Percentiles rank a stretch among this genome's conserved stretches.
Conservation (phyloP, 345 rosid genomes). For the Euphorbia tirucalli region DNA sequence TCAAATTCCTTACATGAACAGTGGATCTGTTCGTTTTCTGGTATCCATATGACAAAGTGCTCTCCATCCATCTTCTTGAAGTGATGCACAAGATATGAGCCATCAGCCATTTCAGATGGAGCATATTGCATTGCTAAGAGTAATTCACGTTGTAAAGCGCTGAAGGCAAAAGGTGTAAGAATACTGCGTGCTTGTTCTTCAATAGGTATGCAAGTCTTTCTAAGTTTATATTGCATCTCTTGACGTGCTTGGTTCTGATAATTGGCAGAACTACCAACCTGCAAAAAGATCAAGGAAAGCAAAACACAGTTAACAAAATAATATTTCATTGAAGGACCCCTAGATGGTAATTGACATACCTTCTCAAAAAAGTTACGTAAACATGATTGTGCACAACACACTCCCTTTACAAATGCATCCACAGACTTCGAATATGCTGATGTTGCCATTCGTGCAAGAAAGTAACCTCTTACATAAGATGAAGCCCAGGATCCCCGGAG, state of each 20-base stretch:
- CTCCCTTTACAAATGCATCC: constrained; percentile 57
- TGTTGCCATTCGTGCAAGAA: constrained; percentile 68
- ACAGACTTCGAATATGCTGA: constrained; percentile 59
- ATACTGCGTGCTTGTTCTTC: constrained; percentile 77
- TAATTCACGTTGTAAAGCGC: constrained; percentile 64
- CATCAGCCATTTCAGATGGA: constrained; percentile 66
- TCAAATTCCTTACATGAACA: constrained; percentile 96
- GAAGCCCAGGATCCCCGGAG: constrained; percentile 62
- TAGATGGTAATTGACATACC: constrained; percentile 38
- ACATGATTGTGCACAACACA: constrained; percentile 54
- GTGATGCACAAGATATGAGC: constrained; percentile 71
- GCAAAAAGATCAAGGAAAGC: constrained; percentile 27
- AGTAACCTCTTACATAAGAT: constrained; percentile 56
- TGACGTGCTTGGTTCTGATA: constrained; percentile 36
- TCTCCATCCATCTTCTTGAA: constrained; percentile 83
- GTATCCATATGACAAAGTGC: constrained; percentile 62
- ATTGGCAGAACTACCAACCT: constrained; percentile 62
- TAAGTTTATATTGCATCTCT: constrained; percentile 43
- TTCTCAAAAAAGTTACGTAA: constrained; percentile 73
- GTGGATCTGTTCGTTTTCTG: constrained; percentile 69
- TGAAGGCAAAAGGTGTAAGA: constrained; percentile 78
- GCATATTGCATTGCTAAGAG: constrained; percentile 72
- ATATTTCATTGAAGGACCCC: background rate
- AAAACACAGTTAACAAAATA: constrained; percentile 4
- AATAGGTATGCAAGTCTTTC: constrained; percentile 74